A percentile compares a stretch with the other conserved stretches of the same genome.
Conservation (phyloP, 2,329 filamentous ascomycete genomes). For the Achaetomium macrosporum region DNA sequence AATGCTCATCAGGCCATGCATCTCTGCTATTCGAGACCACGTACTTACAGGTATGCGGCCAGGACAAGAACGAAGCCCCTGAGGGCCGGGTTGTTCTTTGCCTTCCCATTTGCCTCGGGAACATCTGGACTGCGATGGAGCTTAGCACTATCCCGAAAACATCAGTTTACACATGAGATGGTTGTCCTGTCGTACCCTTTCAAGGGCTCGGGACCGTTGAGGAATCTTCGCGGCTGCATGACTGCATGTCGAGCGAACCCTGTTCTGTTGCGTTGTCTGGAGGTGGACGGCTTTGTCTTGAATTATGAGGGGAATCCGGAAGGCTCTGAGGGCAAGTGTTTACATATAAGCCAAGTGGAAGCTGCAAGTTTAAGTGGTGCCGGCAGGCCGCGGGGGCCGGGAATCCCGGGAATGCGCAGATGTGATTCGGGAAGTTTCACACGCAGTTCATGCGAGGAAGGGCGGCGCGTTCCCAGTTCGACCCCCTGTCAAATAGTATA, state of each 20-base stretch:
- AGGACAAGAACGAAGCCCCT: constrained; percentile 49
- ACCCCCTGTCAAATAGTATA: neutral
- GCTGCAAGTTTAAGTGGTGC: neutral
- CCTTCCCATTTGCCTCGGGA: constrained; percentile 40
- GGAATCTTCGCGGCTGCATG: constrained; percentile 17
- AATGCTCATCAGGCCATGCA: constrained; percentile 4
- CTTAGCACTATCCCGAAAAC: neutral
- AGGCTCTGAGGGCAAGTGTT: too few species aligned
- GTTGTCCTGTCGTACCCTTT: constrained; percentile 28
- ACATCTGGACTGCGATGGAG: constrained; percentile 29
- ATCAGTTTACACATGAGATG: neutral
- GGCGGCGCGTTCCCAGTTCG: too few species aligned
- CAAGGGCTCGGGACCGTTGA: constrained; percentile 35
- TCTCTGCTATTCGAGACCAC: neutral
- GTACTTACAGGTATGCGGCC: constrained; percentile 48
- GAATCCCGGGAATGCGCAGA: constrained; percentile 3
- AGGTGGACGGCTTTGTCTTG: too few species aligned
- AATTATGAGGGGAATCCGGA: too few species aligned
- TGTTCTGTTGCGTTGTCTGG: too few species aligned
- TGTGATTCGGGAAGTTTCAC: neutral
- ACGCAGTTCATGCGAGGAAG: neutral
- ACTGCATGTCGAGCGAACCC: too few species aligned
- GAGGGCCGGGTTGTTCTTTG: constrained; percentile 49
- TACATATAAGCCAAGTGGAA: too few species aligned
- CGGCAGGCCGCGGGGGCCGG: constrained; percentile 1